Percentiles rank a stretch among this genome's conserved stretches.
These are phyloP conservation scores for Microdochium trichocladiopsis DNA, from an alignment of 2,329 filamentous ascomycete genomes.

Conservation along the genomic window DNA sequence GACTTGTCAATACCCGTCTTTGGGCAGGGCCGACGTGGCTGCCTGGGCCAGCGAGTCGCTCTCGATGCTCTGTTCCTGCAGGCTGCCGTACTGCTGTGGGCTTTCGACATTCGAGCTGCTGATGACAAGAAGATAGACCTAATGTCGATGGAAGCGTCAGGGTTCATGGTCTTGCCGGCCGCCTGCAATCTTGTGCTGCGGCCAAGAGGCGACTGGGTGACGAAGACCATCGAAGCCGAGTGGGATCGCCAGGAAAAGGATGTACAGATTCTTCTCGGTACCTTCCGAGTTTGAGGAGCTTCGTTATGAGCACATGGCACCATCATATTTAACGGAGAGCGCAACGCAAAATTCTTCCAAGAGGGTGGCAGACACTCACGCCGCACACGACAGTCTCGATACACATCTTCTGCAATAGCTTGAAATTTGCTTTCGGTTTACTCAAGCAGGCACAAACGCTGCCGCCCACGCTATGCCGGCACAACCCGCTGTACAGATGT, in stretches of 20 bases:
- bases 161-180: background rate
- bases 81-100: slow-evolving; percentile 36
- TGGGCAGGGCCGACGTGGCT: slow-evolving; percentile 29
- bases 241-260: slow-evolving; percentile 1
- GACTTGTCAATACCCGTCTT: slow-evolving; percentile 12
- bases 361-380: too few relatives aligned
- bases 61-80: slow-evolving; percentile 38
- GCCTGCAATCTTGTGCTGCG: background rate
- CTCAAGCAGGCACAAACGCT: too few relatives aligned
- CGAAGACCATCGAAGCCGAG: background rate
- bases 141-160: background rate
- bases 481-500: too few relatives aligned
- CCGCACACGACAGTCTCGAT: too few relatives aligned
- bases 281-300: background rate
- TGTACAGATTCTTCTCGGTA: background rate
- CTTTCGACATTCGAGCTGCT: slow-evolving; percentile 27
- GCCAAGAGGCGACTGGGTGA: slow-evolving; percentile 1
- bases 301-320: too few relatives aligned
- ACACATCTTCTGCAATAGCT: too few relatives aligned
- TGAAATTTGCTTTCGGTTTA: too few relatives aligned
- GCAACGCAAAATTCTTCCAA: too few relatives aligned
- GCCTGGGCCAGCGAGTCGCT: slow-evolving; percentile 29
- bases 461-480: too few relatives aligned
- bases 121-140: background rate
- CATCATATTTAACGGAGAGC: too few relatives aligned